Evolutionary conservation across 345 rosid genomes (phyloP), one percentile per base, ranked within the genome.

Genomic region (Raphanus raphanistrum): DNA sequence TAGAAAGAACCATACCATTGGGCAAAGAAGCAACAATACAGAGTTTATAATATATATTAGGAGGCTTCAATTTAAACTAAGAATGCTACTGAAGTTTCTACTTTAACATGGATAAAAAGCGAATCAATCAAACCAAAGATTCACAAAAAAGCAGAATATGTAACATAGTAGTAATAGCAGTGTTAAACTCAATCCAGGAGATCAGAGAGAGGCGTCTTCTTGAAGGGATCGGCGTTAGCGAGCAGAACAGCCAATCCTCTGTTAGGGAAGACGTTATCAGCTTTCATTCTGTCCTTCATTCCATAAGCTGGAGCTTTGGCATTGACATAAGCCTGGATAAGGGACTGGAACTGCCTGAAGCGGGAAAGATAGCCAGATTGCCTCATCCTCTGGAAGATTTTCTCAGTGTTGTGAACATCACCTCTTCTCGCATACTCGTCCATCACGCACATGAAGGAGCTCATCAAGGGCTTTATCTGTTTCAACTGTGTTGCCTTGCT

Each of bases 261-360:
- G 67, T 75, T 86, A 8, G 96, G 98, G 82, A 90, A 91, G 70
- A 92, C 27, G 55, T 89, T 87, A 69, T 95, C 98, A 10, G 91
- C 98, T 84, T 81, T 86, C 92, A 93, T 84, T 81, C 99, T 87
- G 68, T 93, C 93, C 78, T 85, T 83, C 26, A 95, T 87, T 52
- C 98, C 99, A 71, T 93, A 95, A 45, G 91, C 93, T 13, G 94
- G 93, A 33, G 82, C 78, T 76, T 85, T 90, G 52, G 97, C 96
- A 75, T 86, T 90, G 70, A 81, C 50, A 27, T 95, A 95, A 7
- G 93, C 83, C 74, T 83, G 86, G 36, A 89, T 41, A 31, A 95
- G 82, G 11, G 78, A 5, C 28, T 84, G 82, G 76, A 84, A 93
- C 68, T 80, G 87, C 79, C 82, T 76, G 9, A 80, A 1, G 59